Base-by-base conservation (phyloP, 1,139 yeast species). In the Kodamaea ohmeri region DNA sequence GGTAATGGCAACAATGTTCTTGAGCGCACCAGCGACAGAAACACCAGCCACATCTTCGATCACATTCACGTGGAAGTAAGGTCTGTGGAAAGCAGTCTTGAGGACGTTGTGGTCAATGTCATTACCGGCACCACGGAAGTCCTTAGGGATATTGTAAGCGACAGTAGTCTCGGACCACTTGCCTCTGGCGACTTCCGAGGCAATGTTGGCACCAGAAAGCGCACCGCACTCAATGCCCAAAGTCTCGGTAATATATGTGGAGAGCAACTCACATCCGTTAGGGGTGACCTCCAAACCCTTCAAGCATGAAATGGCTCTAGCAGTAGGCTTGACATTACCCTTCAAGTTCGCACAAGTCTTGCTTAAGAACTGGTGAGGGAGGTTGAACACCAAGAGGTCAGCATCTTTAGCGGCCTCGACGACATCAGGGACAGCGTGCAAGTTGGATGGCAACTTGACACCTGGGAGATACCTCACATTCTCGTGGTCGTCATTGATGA, bases 141-240 rank as follows among this genome's bases (percentile, higher is more conserved):
- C 72, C n/a, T 43, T 36, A 3, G 76, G 76, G 24, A 60, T 36
- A 24, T 50, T 57, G 52, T 71, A 71, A 25, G 73, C 76, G 25
- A 71, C 65, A n/a, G 75, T 66, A 30, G 76, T 69, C 53, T 71
- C 76, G 35, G 75, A 68, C 76, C 76, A 71, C 46, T 64, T 65
- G 42, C 66, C 61, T 44, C 71, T 58, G 28, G 76, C 76, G 32
- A 71, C 71, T 51, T 71, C 76, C 2, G 69, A 67, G 24, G 76
- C 76, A 50, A 71, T 61, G 51, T 71, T 71, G 21, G 76, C 76
- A 6, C 76, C 76, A 1, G 73, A 65, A 36, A 71, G 64, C 3
- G 71, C 74, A 37, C 76, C 76, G 50, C 76, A 71, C 15, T 54
- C 49, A 33, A 71, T 59, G 17, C 74, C 75, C 47, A 71, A 63